A percentile compares a stretch with the other conserved stretches of the same genome.
Evolutionary conservation across 2,329 filamentous ascomycete species (phyloP).

Genomic region (Aspergillus viridinutans): DNA sequence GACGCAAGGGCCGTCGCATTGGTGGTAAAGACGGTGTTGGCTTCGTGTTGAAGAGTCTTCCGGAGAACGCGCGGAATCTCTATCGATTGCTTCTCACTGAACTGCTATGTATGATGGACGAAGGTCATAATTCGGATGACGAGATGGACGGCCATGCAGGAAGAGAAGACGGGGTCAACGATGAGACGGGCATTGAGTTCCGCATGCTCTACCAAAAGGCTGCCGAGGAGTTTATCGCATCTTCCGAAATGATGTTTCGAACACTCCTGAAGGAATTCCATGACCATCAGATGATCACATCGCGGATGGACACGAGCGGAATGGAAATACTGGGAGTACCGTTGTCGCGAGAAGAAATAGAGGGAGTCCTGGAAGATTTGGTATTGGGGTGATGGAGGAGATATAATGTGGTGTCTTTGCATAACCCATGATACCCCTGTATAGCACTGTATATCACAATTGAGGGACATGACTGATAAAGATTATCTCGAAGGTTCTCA

Average conservation of each 20-base stretch:
- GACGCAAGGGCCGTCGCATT: slow-evolving; percentile 71
- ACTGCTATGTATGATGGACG: slow-evolving; percentile 67
- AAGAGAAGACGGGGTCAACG: slow-evolving; percentile 19
- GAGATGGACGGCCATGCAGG: slow-evolving; percentile 40
- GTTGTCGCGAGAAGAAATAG: slow-evolving; percentile 81
- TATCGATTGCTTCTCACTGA: slow-evolving; percentile 83
- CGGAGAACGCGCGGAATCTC: slow-evolving; percentile 84
- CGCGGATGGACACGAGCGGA: slow-evolving; percentile 76
- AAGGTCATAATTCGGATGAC: slow-evolving; percentile 47
- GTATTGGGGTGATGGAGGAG: slow-evolving; percentile 30
- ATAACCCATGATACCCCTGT: slow-evolving; percentile 33
- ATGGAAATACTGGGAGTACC: slow-evolving; percentile 83
- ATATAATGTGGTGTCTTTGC: slow-evolving; percentile 6
- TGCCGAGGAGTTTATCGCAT: slow-evolving; percentile 94
- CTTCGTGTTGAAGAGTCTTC: slow-evolving; percentile 84
- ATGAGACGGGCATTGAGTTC: slow-evolving; percentile 73
- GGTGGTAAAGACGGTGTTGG: slow-evolving; percentile 88
- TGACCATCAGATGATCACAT: slow-evolving; percentile 96
- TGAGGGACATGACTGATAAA: not conserved
- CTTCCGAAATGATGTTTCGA: slow-evolving; percentile 91
- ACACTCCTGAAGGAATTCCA: slow-evolving; percentile 96
- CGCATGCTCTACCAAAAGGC: slow-evolving; percentile 90
- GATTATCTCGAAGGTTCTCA: not conserved
- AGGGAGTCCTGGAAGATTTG: slow-evolving; percentile 78
- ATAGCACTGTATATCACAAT: slow-evolving; percentile 9